These are phyloP conservation scores for Colletotrichum sp. DNA, from an alignment of 2,329 filamentous ascomycete species.

Conservation along the genomic window DNA sequence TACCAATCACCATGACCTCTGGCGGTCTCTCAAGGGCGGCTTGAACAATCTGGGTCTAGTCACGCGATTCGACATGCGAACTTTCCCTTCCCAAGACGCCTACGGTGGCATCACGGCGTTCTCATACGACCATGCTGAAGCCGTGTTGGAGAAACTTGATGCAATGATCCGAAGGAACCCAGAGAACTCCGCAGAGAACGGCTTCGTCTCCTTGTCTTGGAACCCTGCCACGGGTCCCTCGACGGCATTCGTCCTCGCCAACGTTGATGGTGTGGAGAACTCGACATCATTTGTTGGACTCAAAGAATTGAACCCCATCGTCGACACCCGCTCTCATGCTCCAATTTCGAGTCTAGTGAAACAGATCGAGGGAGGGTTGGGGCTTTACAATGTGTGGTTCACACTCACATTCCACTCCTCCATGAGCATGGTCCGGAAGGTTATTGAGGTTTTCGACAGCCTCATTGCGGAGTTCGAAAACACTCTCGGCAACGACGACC, in stretches of 20 bases:
- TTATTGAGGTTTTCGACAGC: background rate
- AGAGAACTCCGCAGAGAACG: background rate
- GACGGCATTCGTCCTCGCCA: background rate
- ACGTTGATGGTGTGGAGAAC: background rate
- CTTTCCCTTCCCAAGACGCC: slow-evolving; percentile 21
- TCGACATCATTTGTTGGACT: background rate
- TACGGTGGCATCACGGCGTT: slow-evolving; percentile 1
- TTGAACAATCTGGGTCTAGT: slow-evolving; percentile 48
- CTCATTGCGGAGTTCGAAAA: background rate
- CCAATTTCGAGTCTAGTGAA: background rate
- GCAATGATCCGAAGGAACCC: background rate
- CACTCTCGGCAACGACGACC: background rate
- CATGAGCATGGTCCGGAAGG: background rate
- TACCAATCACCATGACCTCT: slow-evolving; percentile 42
- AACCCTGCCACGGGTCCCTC: background rate
- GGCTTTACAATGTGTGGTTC: slow-evolving; percentile 1
- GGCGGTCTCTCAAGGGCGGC: slow-evolving; percentile 48
- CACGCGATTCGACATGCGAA: slow-evolving; percentile 33
- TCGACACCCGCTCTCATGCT: background rate
- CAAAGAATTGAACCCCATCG: background rate
- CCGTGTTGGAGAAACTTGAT: background rate
- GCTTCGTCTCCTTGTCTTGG: background rate
- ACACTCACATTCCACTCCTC: background rate
- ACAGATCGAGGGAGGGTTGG: background rate
- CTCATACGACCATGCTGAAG: background rate